Base-by-base conservation (phyloP, 352 stramenopile species). In the Pythium myriotylum region DNA sequence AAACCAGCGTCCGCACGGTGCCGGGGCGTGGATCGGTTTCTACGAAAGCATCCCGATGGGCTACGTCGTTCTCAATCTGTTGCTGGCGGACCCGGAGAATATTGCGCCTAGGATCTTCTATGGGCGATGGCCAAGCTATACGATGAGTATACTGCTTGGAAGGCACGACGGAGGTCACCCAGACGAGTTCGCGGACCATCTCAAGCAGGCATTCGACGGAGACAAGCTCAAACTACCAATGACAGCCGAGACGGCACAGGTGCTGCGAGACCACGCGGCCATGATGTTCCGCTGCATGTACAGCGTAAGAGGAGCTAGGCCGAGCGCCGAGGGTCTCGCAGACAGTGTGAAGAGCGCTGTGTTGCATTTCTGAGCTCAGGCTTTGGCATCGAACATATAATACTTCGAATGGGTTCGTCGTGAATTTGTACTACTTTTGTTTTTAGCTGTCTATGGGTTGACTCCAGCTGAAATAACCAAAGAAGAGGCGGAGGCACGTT, bases 241-340 rank as follows among this genome's bases (percentile, higher is more conserved):
- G 20, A 68, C 56, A 5, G 47, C 55, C 0, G 64, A 65, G 1
- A 33, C 57, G 23, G 40, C 64, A 24, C 59, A 69, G 54, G 60
- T 43, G 19, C 59, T 74, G 37, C 55, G 69, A 7, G 55, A 73
- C 35, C 58, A 75, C 24, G 59, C 59, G 19, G 70, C 65, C 5
- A 39, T 65, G 42, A 57, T 78, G 0, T 71, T 71, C 13, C 66
- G 68, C 14, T 71, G 58, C 33, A 49, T 73, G 9, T 65, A 72
- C 55, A 72, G 58, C 50, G 67, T 72, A 16, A 67, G 58, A 12
- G 63, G 63, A n/a, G n/a, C n/a, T n/a, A n/a, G n/a, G n/a, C n/a
- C n/a, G n/a, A 32, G 42, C 27, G 27, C 8, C n/a, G n/a, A 55
- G 9, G 2, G 3, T 27, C 16, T 55, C 10, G 29, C 29, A 35